Base-by-base conservation (phyloP, 345 rosid species). In the Eucalyptus pumila region DNA sequence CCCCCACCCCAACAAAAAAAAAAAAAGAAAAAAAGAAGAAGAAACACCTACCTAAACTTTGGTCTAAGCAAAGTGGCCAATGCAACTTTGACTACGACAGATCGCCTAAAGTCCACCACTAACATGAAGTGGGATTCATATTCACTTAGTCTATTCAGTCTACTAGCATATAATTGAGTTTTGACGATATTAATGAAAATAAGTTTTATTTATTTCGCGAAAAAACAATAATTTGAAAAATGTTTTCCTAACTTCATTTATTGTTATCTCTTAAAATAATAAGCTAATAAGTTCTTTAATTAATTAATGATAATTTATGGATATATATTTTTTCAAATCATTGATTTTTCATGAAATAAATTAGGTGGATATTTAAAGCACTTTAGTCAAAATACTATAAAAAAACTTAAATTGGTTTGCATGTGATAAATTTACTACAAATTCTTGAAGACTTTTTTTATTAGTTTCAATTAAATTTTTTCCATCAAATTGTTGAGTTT, bases 401-500 rank as follows among this genome's bases (percentile, higher is more conserved):
- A 60, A 51, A 26, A 26, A 11, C 1, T 3, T 6, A 60, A 60
- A 11, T 60, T 12, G 0, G 2, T 26, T 24, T 26, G n/a, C 32
- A 24, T 26, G 15, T 11, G n/a, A 26, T 1, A 60, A 26, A 60
- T 26, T 60, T 60, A 60, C 8, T 52, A 0, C 26, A 52, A 52
- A 21, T 52, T 52, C 11, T 52, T 52, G 10, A 52, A 19, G 26
- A 1, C 5, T 52, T 4, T 49, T 49, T 52, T 49, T 49, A 2
- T 60, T 60, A 60, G 0, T 60, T 26, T 60, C 0, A 24, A 0
- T 26, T 26, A 60, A 26, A 26, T 60, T 52, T 52, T 52, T 52
- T 0, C 0, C 8, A 0, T 52, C 0, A 52, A 52, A 21, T 51
- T 21, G 1, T 21, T 21, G 24, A 52, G 10, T 52, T 52, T 52